Percentiles rank a stretch among this genome's conserved stretches.
Conservation (phyloP, 2,329 filamentous ascomycete species). For the Penicillium thymicola region DNA sequence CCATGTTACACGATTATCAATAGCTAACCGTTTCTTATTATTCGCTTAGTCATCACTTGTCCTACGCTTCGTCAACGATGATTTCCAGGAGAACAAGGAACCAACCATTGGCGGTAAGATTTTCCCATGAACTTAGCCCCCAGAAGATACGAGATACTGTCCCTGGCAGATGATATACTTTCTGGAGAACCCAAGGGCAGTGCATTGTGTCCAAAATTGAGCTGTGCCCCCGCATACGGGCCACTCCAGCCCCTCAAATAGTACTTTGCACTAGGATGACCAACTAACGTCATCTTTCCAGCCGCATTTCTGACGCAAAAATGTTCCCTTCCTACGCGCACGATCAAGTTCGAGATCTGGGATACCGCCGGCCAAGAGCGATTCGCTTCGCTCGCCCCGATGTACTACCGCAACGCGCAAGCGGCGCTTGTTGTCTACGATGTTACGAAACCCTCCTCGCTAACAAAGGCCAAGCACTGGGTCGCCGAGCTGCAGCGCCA, state of each 20-base stretch:
- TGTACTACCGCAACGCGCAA: slow-evolving; percentile 99
- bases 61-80: slow-evolving; percentile 97
- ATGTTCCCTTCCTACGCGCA: slow-evolving; percentile 90
- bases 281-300: slow-evolving; percentile 39
- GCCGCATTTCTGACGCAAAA: slow-evolving; percentile 98
- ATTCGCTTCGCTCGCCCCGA: slow-evolving; percentile 91
- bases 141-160: background rate
- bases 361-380: slow-evolving; percentile 97
- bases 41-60: slow-evolving; percentile 80
- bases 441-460: slow-evolving; percentile 90
- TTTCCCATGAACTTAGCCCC: background rate
- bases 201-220: background rate
- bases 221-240: background rate
- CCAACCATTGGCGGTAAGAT: slow-evolving; percentile 89
- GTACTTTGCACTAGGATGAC: background rate
- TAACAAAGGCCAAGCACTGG: slow-evolving; percentile 98
- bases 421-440: slow-evolving; percentile 98
- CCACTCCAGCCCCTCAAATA: background rate
- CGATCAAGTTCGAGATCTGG: slow-evolving; percentile 82
- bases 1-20: slow-evolving; percentile 3
- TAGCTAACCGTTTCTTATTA: slow-evolving; percentile 9
- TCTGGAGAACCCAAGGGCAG: background rate
- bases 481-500: slow-evolving; percentile 95
- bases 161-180: background rate
- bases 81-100: slow-evolving; percentile 99